A percentile compares a stretch with the other conserved stretches of the same genome.
Evolutionary conservation across 495 filamentous ascomycete species (phyloP).

Genomic region (Penicillium fimorum): DNA sequence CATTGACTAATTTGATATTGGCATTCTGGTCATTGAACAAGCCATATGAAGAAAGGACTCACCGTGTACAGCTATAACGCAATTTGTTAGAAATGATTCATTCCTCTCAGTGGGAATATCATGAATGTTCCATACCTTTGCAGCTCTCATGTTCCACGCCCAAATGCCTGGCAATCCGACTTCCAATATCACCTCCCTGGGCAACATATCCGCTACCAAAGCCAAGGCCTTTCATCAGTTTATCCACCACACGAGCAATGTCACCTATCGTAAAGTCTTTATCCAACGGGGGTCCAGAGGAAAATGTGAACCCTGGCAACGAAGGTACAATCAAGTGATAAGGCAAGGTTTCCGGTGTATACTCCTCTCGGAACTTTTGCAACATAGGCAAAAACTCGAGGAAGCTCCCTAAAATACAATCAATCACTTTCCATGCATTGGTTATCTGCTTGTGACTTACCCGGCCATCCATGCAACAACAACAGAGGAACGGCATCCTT

Average conservation of each 20-base stretch:
- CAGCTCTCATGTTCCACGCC: constrained; percentile 41
- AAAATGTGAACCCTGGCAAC: constrained; percentile 62
- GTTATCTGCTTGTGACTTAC: constrained; percentile 21
- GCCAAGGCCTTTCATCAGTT: constrained; percentile 59
- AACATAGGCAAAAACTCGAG: constrained; percentile 56
- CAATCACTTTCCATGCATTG: neutral
- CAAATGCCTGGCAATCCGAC: constrained; percentile 46
- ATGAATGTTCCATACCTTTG: constrained; percentile 34
- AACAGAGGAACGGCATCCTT: constrained; percentile 59
- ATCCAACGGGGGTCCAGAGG: constrained; percentile 50
- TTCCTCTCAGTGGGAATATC: neutral
- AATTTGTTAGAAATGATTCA: constrained; percentile 7
- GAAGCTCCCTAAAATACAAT: constrained; percentile 44
- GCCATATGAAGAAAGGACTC: constrained; percentile 6
- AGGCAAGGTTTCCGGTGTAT: constrained; percentile 53
- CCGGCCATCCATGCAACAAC: constrained; percentile 63
- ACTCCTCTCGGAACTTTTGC: constrained; percentile 47
- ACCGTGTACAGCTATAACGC: constrained; percentile 34
- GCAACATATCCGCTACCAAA: constrained; percentile 60
- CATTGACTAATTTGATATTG: constrained; percentile 30
- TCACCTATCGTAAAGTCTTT: constrained; percentile 44
- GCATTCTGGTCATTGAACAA: neutral
- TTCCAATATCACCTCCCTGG: constrained; percentile 68
- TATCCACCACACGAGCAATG: constrained; percentile 50
- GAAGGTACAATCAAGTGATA: constrained; percentile 68